Conservation (phyloP, 805 yeast genomes). For the Wickerhamomyces tratensis region DNA sequence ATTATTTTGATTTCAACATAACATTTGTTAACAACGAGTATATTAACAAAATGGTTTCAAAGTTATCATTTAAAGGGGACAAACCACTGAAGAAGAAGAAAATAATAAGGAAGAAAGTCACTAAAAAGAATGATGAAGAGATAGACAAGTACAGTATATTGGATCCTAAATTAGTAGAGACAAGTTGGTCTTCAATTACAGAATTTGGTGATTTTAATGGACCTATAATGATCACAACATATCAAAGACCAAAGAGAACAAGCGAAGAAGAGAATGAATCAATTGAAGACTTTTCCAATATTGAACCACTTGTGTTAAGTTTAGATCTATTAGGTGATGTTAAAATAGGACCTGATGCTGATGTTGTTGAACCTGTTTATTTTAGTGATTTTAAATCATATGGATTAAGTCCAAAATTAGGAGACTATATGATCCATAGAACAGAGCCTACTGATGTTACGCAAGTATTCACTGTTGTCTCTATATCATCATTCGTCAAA, state of each 20-base stretch:
- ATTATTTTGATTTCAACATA: neutral
- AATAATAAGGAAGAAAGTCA: slow-evolving; percentile 1
- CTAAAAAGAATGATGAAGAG: neutral
- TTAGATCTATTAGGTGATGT: slow-evolving; percentile 2
- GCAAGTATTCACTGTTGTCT: slow-evolving; percentile 22
- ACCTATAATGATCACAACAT: slow-evolving; percentile 19
- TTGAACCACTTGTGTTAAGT: neutral
- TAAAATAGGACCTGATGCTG: neutral
- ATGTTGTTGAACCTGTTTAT: neutral
- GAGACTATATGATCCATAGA: slow-evolving; percentile 5
- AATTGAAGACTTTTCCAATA: neutral
- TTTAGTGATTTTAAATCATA: slow-evolving; percentile 4
- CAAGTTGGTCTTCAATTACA: slow-evolving; percentile 19
- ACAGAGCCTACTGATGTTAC: slow-evolving; percentile 21
- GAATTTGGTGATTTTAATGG: slow-evolving; percentile 20
- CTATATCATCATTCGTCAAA: slow-evolving; percentile 4
- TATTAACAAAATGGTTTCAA: slow-evolving; percentile 22
- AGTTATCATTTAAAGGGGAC: slow-evolving; percentile 28
- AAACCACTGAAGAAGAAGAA: slow-evolving; percentile 12
- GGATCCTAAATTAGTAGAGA: slow-evolving; percentile 2
- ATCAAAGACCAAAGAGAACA: neutral
- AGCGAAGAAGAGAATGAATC: too few species aligned
- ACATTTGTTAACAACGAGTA: too few species aligned
- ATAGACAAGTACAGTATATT: neutral
- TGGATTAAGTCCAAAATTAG: slow-evolving; percentile 1